Conservation (phyloP, 2,329 filamentous ascomycete species). For the Cladobotryum protrusum region DNA sequence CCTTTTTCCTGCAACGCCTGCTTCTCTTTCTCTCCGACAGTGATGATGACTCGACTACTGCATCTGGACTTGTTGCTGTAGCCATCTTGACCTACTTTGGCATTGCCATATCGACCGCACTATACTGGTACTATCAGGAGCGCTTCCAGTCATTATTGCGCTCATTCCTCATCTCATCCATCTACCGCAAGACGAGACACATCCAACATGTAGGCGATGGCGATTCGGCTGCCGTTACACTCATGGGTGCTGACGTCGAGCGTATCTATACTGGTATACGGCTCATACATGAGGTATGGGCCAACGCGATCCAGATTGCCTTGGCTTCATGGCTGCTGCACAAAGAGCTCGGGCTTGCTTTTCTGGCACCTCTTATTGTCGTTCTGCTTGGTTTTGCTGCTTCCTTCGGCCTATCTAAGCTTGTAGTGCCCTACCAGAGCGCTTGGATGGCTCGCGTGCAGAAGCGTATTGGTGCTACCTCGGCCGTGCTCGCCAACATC, state of each 20-base stretch:
- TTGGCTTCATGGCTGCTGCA: slow-evolving; percentile 43
- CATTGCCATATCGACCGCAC: slow-evolving; percentile 27
- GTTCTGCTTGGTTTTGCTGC: slow-evolving; percentile 29
- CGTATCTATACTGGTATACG: slow-evolving; percentile 30
- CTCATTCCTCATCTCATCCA: slow-evolving; percentile 24
- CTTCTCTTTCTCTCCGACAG: slow-evolving; percentile 27
- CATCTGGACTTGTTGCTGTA: slow-evolving; percentile 39
- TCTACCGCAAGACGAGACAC: slow-evolving; percentile 29
- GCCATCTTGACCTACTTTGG: slow-evolving; percentile 33
- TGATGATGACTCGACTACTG: slow-evolving; percentile 16
- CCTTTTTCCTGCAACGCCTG: slow-evolving; percentile 35
- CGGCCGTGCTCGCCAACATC: not conserved
- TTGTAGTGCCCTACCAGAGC: slow-evolving; percentile 19
- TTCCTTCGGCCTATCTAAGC: slow-evolving; percentile 5
- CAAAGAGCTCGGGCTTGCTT: slow-evolving; percentile 40
- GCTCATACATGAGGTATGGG: slow-evolving; percentile 37
- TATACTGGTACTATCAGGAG: slow-evolving; percentile 4
- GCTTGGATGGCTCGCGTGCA: slow-evolving; percentile 33
- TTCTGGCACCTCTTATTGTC: slow-evolving; percentile 37
- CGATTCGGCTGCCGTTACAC: slow-evolving; percentile 37
- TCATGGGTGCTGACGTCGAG: slow-evolving; percentile 45
- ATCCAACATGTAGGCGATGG: slow-evolving; percentile 27
- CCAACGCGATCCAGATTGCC: slow-evolving; percentile 33
- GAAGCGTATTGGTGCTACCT: too few relatives aligned
- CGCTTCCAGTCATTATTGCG: slow-evolving; percentile 15